Evolutionary conservation across 176 grass and related monocot genomes (phyloP).

Genomic region (Triticum urartu): DNA sequence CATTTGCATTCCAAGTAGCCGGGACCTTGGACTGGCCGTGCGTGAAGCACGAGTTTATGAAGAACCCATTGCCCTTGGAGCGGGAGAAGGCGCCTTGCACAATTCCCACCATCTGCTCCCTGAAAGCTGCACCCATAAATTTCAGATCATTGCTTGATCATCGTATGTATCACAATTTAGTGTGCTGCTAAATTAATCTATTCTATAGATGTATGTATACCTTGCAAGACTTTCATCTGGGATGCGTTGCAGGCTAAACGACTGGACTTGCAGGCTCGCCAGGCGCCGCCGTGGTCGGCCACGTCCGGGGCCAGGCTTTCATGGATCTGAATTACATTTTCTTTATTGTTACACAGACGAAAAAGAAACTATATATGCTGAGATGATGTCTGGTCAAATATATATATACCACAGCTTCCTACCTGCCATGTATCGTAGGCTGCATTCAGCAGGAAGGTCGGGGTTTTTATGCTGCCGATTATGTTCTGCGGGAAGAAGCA

Average conservation of each 20-base stretch:
- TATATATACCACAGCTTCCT: not conserved
- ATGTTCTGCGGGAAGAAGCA: conserved; percentile 88
- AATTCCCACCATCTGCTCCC: conserved; percentile 60
- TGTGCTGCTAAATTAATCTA: not conserved
- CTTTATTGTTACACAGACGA: not conserved
- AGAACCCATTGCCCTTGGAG: conserved; percentile 52
- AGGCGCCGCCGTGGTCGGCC: conserved; percentile 48
- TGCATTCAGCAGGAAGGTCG: conserved; percentile 77
- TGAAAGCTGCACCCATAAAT: conserved; percentile 51
- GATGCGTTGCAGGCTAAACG: conserved; percentile 46
- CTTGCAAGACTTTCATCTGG: conserved; percentile 78
- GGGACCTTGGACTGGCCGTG: conserved; percentile 68
- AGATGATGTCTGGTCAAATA: not conserved
- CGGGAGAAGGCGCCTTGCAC: conserved; percentile 38
- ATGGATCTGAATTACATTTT: conserved; percentile 43
- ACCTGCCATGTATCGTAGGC: conserved; percentile 97
- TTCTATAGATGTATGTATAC: not conserved
- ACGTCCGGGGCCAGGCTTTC: conserved; percentile 54
- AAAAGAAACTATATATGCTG: not conserved
- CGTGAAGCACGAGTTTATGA: conserved; percentile 87
- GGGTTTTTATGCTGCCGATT: conserved; percentile 63
- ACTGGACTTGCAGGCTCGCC: conserved; percentile 73
- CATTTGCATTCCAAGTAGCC: conserved; percentile 44
- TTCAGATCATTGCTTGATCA: not conserved
- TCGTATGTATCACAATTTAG: not conserved